Percentiles rank a stretch among this genome's conserved stretches.
phyloP scores from a whole-genome alignment of 2,329 filamentous ascomycete species.

The Dactylellina cionopaga region DNA sequence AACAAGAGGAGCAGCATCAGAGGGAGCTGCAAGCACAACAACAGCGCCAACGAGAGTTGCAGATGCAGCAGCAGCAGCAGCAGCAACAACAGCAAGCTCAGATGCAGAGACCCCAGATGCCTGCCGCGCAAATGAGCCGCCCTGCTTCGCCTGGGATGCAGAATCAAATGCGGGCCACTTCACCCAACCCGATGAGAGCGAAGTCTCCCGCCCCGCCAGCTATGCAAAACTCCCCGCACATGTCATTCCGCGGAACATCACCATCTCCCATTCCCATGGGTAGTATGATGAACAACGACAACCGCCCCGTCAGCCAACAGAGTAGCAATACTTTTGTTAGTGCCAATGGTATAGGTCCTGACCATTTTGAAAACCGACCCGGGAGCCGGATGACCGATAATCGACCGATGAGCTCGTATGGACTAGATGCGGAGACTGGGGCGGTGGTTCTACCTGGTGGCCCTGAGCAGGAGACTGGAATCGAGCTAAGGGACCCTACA shows the following conservation, averaged over 20 bases:
- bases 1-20: conserved; percentile 49
- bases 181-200: conserved; percentile 42
- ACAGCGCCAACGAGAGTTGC: conserved; percentile 33
- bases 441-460: conserved; percentile 65
- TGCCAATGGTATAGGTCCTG: conserved; percentile 38
- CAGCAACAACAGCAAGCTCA: conserved; percentile 45
- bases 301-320: conserved; percentile 50
- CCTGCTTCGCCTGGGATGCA: conserved; percentile 46
- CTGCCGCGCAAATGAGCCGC: conserved; percentile 43
- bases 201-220: conserved; percentile 31
- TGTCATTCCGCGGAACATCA: conserved; percentile 41
- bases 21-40: conserved; percentile 39
- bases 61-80: conserved; percentile 34
- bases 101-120: conserved; percentile 50
- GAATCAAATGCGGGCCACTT: conserved; percentile 45
- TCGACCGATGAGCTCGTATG: conserved; percentile 43
- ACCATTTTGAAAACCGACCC: conserved; percentile 22
- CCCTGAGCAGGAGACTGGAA: conserved; percentile 64
- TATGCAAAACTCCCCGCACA: conserved; percentile 49
- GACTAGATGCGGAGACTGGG: conserved; percentile 56
- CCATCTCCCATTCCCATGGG: conserved; percentile 35
- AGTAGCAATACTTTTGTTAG: conserved; percentile 53
- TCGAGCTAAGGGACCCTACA: conserved; percentile 83
- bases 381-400: conserved; percentile 41
- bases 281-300: conserved; percentile 51